Evolutionary conservation across 2,329 filamentous ascomycete species (phyloP).

Genomic region (Ophiocordyceps robertsii): DNA sequence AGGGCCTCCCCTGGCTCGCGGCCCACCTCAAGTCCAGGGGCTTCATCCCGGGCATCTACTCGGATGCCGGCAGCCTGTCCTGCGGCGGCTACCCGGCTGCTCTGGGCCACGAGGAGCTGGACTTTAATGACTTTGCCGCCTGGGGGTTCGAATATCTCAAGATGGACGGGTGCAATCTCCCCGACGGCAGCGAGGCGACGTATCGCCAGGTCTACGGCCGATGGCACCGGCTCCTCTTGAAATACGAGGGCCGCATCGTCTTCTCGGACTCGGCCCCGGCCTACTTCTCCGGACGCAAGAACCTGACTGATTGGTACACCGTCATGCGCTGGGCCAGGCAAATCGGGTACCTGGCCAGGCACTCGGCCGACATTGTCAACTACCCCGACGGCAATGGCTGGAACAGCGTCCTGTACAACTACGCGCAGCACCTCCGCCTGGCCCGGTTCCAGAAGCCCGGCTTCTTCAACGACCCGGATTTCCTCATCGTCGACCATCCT

Average conservation of each 20-base stretch:
- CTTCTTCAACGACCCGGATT: constrained; percentile 25
- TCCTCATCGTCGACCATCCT: constrained; percentile 21
- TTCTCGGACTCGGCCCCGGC: constrained; percentile 32
- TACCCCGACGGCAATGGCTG: constrained; percentile 28
- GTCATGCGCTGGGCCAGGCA: constrained; percentile 29
- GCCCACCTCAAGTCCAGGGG: constrained; percentile 21
- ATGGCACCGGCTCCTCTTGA: constrained; percentile 27
- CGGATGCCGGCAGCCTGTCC: constrained; percentile 27
- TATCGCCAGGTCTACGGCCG: constrained; percentile 20
- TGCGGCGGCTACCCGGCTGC: constrained; percentile 29
- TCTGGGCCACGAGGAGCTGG: constrained; percentile 24
- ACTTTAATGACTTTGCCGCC: constrained; percentile 22
- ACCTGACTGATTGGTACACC: constrained; percentile 28
- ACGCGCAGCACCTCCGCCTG: constrained; percentile 26
- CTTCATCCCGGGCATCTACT: constrained; percentile 32
- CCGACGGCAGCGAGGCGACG: constrained; percentile 6
- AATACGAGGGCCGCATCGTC: constrained; percentile 20
- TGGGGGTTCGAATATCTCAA: constrained; percentile 26
- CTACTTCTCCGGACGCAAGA: constrained; percentile 22
- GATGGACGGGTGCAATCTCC: constrained; percentile 26
- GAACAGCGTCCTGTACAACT: constrained; percentile 34
- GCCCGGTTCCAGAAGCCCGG: constrained; percentile 23
- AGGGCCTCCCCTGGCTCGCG: constrained; percentile 27
- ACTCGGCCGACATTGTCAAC: constrained; percentile 26
- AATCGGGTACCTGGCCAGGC: constrained; percentile 28